Conservation (phyloP, 1,284 basidiomycete genomes). For the Dichomitus squalens region DNA sequence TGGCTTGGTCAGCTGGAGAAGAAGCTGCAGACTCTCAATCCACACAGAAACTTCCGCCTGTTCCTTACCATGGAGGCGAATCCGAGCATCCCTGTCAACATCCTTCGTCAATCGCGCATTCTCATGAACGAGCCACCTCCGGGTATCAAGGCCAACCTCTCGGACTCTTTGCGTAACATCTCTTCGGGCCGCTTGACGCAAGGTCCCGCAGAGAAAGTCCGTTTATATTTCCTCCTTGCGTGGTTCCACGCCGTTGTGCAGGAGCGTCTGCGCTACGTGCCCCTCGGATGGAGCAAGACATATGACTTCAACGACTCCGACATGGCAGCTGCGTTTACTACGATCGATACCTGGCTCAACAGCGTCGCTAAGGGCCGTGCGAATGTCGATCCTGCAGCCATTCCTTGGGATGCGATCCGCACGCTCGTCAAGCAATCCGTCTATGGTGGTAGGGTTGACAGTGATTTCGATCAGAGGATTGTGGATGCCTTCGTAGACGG, state of each 20-base stretch:
- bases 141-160: conserved; percentile 91
- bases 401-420: conserved; percentile 92
- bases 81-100: conserved; percentile 91
- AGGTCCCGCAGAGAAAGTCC: conserved; percentile 89
- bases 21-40: conserved; percentile 90
- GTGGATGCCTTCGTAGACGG: conserved; percentile 91
- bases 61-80: conserved; percentile 98
- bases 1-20: conserved; percentile 97
- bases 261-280: conserved; percentile 92
- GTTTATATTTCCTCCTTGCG: conserved; percentile 92
- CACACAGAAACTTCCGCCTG: conserved; percentile 88
- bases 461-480: conserved; percentile 90
- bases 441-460: conserved; percentile 92
- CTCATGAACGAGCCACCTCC: conserved; percentile 98
- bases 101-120: conserved; percentile 90
- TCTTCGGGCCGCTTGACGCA: conserved; percentile 67
- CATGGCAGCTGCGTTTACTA: conserved; percentile 88
- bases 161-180: conserved; percentile 87
- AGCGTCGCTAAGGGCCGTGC: conserved; percentile 82
- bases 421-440: conserved; percentile 93
- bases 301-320: conserved; percentile 99
- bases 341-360: conserved; percentile 89
- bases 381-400: conserved; percentile 87
- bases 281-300: conserved; percentile 92
- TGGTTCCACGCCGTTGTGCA: conserved; percentile 99